These are phyloP conservation scores for Diversispora epigaea DNA, from an alignment of 192 early-diverging fungal species.

Conservation along the genomic window DNA sequence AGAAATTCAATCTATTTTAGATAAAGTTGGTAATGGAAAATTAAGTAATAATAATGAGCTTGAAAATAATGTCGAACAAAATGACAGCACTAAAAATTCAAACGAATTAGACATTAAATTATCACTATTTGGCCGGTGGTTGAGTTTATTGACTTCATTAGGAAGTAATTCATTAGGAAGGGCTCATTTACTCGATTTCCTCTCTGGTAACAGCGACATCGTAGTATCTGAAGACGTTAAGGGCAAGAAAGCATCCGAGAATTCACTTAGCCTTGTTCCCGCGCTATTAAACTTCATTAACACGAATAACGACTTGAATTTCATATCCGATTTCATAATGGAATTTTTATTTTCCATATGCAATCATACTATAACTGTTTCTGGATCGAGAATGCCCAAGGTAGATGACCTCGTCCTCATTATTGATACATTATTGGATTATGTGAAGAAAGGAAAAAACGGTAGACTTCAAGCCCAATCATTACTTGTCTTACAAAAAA, in stretches of 20 bases:
- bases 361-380: slow-evolving; percentile 8
- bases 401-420: slow-evolving; percentile 19
- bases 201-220: neutral
- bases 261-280: neutral
- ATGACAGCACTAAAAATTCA: neutral
- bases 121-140: slow-evolving; percentile 31
- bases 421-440: slow-evolving; percentile 15
- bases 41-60: neutral
- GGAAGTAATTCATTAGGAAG: slow-evolving; percentile 11
- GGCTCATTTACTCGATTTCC: slow-evolving; percentile 7
- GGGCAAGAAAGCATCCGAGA: neutral
- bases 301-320: slow-evolving; percentile 5
- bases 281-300: slow-evolving; percentile 24
- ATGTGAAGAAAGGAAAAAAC: slow-evolving; percentile 18
- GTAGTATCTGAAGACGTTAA: slow-evolving; percentile 13
- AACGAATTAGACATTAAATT: slow-evolving; percentile 24
- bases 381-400: neutral
- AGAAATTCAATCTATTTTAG: neutral
- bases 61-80: neutral
- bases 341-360: slow-evolving; percentile 30
- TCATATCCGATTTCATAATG: slow-evolving; percentile 30
- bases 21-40: neutral
- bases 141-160: slow-evolving; percentile 30
- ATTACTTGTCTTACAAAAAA: slow-evolving; percentile 17
- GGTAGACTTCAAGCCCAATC: slow-evolving; percentile 18